Conservation (phyloP, 441 rosid genomes). For the Pelargonium fulgidum region DNA sequence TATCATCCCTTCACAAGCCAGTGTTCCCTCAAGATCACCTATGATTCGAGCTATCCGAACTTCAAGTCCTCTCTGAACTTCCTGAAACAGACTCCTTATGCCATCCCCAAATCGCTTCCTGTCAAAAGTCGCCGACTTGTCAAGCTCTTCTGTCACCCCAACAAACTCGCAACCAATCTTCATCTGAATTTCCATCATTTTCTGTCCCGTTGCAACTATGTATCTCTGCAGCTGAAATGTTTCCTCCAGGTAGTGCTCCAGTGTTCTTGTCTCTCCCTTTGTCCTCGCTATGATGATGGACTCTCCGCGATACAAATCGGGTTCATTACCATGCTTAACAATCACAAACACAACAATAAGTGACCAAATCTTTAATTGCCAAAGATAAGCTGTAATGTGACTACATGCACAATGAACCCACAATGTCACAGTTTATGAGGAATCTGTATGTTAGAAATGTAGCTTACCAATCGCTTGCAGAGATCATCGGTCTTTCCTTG, state of each 20-base stretch:
- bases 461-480: constrained; percentile 69
- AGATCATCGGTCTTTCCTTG: constrained; percentile 77
- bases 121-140: constrained; percentile 46
- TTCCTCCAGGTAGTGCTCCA: constrained; percentile 74
- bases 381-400: too few species aligned
- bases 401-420: too few species aligned
- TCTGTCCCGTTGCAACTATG: constrained; percentile 84
- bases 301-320: constrained; percentile 27
- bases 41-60: constrained; percentile 74
- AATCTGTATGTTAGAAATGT: too few species aligned
- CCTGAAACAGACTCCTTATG: constrained; percentile 54
- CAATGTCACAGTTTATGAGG: too few species aligned
- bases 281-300: constrained; percentile 15
- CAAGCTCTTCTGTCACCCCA: constrained; percentile 35
- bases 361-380: too few species aligned
- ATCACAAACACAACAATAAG: too few species aligned
- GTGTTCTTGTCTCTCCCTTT: constrained; percentile 42
- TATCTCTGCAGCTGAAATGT: constrained; percentile 85
- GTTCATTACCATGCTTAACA: constrained; percentile 50
- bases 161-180: constrained; percentile 51
- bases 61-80: constrained; percentile 83
- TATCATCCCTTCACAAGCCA: constrained; percentile 79
- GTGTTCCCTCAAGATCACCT: constrained; percentile 77
- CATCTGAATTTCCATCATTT: constrained; percentile 60
- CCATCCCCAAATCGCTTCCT: constrained; percentile 56